Evolutionary conservation across 169 alveolate genomes (phyloP).

Genomic region (Cryptosporidium parvum): DNA sequence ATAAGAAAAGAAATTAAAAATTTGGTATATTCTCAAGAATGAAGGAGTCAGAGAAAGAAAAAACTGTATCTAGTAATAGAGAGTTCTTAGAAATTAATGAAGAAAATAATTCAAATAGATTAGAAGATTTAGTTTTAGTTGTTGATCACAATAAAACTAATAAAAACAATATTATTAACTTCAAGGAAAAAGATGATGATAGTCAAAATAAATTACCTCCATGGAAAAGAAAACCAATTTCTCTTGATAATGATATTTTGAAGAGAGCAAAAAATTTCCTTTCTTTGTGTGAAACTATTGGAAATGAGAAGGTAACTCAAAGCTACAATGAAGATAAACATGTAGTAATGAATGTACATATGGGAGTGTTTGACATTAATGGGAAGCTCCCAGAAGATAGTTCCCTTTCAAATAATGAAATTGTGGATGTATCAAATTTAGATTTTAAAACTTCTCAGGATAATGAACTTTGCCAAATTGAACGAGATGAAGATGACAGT

Average conservation of each 20-base stretch:
- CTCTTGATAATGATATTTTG: background rate
- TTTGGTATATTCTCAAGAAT: too few species aligned
- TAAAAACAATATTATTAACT: background rate
- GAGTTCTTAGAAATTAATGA: constrained; percentile 23
- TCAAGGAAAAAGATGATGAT: background rate
- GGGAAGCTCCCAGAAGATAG: constrained; percentile 26
- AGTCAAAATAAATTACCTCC: constrained; percentile 31
- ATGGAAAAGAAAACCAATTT: constrained; percentile 35
- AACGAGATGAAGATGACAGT: background rate
- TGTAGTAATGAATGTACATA: constrained; percentile 65
- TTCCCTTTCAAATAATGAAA: background rate
- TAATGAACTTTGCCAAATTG: background rate
- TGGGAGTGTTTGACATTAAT: constrained; percentile 66
- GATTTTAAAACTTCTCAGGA: background rate
- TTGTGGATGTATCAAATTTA: constrained; percentile 27
- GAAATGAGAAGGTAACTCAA: background rate
- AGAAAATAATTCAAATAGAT: background rate
- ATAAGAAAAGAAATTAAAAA: background rate
- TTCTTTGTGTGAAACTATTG: constrained; percentile 15
- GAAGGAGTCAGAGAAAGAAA: background rate
- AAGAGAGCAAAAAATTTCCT: constrained; percentile 49
- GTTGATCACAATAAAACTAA: background rate
- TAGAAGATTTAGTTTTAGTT: background rate
- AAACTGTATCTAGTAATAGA: background rate
- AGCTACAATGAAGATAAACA: background rate